Evolutionary conservation across 805 yeast genomes (phyloP), one percentile per base, ranked within the genome.

Genomic region (Maudiozyma barnettii): DNA sequence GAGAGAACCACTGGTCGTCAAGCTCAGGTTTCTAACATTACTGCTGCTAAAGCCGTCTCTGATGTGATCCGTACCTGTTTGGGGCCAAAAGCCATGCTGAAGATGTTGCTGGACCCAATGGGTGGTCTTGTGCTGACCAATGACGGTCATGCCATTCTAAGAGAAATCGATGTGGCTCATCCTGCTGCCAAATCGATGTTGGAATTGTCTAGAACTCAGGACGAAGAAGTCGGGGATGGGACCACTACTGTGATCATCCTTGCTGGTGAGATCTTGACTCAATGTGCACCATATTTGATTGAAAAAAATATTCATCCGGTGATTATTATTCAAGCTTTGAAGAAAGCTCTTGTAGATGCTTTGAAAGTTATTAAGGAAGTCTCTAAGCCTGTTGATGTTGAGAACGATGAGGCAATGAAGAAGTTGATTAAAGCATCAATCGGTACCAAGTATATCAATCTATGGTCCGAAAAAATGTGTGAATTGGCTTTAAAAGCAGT

Each of bases 121-220:
- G 91, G 93, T 30, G 99, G 99, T 30, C 85, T 93, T 55, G 97
- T 91, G 14, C 74, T 93, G 54, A 93, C 99, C 48, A 93, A 93
- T 68, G 99, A 93, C 66, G 99, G 99, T 13, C 99, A 93, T 68
- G 99, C 99, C 16, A 93, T 93, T 56, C 73, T 93, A 57, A 79
- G 99, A 63, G 99, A 93, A 65, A 93, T 93, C 56, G 98, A 91
- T 64, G 95, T 85, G 48, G 89, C 96, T 4, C 99, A 93, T 65
- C 99, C 99, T 10, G 99, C 99, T 4, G 99, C 99, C 42, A 93
- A 93, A 70, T 84, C 95, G 30, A 93, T 93, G 98, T 85, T 93
- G 62, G 99, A 93, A 70, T 77, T 93, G 55, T 81, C 93, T 59
- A 79, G 99, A 70, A 90, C 99, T 6, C 97, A 91, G 71, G 99